phyloP scores from a whole-genome alignment of 805 yeast species.

The Yarrowia osloensis region DNA sequence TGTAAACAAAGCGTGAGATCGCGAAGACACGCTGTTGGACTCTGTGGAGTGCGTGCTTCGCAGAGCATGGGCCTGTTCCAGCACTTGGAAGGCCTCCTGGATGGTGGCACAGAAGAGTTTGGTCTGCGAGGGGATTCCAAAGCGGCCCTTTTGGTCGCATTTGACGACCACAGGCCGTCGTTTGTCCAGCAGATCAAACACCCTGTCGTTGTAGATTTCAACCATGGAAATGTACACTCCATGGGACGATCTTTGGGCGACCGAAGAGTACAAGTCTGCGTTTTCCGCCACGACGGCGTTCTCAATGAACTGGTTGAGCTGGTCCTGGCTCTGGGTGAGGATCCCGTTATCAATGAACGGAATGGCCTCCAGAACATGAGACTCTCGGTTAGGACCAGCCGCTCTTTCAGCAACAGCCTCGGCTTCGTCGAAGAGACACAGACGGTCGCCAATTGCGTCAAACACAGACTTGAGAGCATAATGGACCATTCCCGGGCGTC shows the following conservation, averaged over 20 bases:
- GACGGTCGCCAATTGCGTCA: slow-evolving; percentile 39
- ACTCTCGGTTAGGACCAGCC: slow-evolving; percentile 7
- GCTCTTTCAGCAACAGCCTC: background rate
- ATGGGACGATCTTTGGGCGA: slow-evolving; percentile 33
- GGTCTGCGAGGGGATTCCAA: slow-evolving; percentile 38
- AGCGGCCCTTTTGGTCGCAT: slow-evolving; percentile 42
- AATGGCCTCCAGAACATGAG: slow-evolving; percentile 6
- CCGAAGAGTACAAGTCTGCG: background rate
- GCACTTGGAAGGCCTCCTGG: slow-evolving; percentile 45
- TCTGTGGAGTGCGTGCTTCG: slow-evolving; percentile 50
- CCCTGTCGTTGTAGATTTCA: slow-evolving; percentile 54
- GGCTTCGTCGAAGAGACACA: slow-evolving; percentile 36
- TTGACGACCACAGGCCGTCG: slow-evolving; percentile 36
- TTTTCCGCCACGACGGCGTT: slow-evolving; percentile 4
- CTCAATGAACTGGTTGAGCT: slow-evolving; percentile 22
- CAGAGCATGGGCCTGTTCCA: slow-evolving; percentile 47
- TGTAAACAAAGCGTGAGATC: slow-evolving; percentile 56
- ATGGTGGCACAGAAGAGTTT: slow-evolving; percentile 46
- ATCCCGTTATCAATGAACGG: slow-evolving; percentile 15
- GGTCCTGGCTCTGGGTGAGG: background rate
- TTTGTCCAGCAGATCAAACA: slow-evolving; percentile 45
- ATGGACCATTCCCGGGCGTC: slow-evolving; percentile 46
- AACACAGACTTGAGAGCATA: slow-evolving; percentile 44
- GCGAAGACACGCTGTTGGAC: slow-evolving; percentile 49
- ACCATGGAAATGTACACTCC: slow-evolving; percentile 55